Percentiles rank a stretch among this genome's conserved stretches.
Conservation (phyloP, 441 rosid genomes). For the Mallotus japonicus region DNA sequence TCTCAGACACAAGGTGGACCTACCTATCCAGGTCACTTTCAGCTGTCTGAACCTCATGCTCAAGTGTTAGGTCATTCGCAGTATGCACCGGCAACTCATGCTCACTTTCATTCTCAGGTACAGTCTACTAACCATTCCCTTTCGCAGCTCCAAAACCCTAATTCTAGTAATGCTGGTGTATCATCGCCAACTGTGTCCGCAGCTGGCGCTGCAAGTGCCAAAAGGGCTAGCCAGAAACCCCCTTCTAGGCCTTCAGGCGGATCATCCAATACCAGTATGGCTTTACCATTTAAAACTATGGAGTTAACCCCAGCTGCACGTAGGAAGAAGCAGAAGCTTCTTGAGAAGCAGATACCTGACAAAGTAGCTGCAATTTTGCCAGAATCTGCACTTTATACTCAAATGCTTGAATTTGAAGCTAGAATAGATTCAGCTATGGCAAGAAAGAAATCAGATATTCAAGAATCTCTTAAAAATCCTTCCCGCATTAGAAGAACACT, state of each 20-base stretch:
- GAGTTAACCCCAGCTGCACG: conserved; percentile 60
- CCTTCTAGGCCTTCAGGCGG: conserved; percentile 55
- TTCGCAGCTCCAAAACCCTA: conserved; percentile 40
- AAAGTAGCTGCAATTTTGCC: conserved; percentile 61
- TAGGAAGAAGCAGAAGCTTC: conserved; percentile 59
- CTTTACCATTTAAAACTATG: conserved; percentile 56
- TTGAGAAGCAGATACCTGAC: conserved; percentile 62
- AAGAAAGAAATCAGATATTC: conserved; percentile 65
- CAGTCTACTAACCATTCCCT: conserved; percentile 39
- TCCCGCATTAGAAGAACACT: conserved; percentile 52
- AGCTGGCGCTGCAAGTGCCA: conserved; percentile 49
- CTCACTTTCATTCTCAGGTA: conserved; percentile 47
- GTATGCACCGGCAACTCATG: conserved; percentile 45
- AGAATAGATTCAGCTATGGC: conserved; percentile 54
- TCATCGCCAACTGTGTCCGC: conserved; percentile 42
- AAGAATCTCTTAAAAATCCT: conserved; percentile 60
- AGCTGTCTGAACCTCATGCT: conserved; percentile 59
- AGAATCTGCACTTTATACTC: conserved; percentile 60
- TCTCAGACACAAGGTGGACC: conserved; percentile 44
- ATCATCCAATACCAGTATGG: conserved; percentile 39
- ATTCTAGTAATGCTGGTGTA: conserved; percentile 35
- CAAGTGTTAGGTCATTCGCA: conserved; percentile 49
- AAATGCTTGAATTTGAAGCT: conserved; percentile 71
- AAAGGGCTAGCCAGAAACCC: conserved; percentile 55
- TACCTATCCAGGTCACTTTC: conserved; percentile 60